A percentile compares a stretch with the other conserved stretches of the same genome.
phyloP scores from a whole-genome alignment of 805 yeast genomes.

The Blastobotrys robertii region DNA sequence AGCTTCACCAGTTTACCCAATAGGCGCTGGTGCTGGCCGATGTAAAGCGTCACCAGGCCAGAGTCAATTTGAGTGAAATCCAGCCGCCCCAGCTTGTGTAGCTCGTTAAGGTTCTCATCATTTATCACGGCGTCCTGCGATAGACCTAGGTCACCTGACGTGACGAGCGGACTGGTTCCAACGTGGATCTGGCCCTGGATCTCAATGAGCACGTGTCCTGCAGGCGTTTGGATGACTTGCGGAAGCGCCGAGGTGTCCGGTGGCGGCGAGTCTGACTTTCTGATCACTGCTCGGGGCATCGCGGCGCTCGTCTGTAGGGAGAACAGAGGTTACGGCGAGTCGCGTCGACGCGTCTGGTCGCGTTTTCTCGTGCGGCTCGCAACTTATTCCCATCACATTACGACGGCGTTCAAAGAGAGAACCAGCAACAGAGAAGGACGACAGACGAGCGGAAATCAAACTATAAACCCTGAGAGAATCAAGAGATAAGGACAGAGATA shows the following conservation, averaged over 20 bases:
- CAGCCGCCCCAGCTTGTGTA: conserved; percentile 7
- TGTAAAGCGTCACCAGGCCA: conserved; percentile 8
- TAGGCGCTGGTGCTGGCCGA: conserved; percentile 17
- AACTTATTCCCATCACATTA: no score
- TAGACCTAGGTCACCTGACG: conserved; percentile 10
- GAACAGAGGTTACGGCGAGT: no score
- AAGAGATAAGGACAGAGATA: no score
- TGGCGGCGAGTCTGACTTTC: no score
- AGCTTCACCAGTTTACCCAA: conserved; percentile 15
- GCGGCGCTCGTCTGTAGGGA: no score
- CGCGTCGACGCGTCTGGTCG: no score
- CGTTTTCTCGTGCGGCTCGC: no score
- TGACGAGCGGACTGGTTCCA: conserved; percentile 13
- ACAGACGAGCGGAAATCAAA: no score
- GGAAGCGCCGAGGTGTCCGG: conserved; percentile 6
- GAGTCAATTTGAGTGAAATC: conserved; percentile 7
- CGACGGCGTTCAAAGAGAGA: no score
- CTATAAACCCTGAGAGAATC: no score
- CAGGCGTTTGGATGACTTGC: conserved; percentile 13
- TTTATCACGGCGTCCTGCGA: background rate
- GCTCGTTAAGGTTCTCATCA: background rate
- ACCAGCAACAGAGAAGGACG: no score
- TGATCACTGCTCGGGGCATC: no score
- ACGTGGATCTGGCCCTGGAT: conserved; percentile 18
- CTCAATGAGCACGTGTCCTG: conserved; percentile 17